phyloP scores from a whole-genome alignment of 31 red algal genomes.

The Porphyra umbilicalis region DNA sequence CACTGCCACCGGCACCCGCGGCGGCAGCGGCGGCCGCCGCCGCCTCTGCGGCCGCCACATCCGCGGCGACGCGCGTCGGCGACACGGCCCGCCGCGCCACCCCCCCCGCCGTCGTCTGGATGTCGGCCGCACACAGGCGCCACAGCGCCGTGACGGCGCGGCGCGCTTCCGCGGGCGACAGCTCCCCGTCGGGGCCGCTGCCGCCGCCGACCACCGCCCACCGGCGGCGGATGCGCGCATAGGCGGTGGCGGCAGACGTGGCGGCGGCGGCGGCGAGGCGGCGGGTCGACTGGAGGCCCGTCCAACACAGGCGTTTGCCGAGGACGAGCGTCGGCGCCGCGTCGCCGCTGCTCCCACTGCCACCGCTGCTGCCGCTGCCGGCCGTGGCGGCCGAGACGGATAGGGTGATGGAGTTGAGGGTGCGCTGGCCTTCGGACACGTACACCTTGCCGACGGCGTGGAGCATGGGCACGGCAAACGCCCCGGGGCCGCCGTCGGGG shows the following conservation, averaged over 20 bases:
- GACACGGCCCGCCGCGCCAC: background rate
- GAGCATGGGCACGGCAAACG: background rate
- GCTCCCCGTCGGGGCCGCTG: background rate
- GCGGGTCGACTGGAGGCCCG: background rate
- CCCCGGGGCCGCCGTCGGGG: background rate
- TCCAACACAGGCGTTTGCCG: background rate
- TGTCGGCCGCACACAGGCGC: background rate
- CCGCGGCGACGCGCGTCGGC: background rate
- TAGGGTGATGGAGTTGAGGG: background rate
- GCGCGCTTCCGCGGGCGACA: background rate
- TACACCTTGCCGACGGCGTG: background rate
- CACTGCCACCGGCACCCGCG: background rate
- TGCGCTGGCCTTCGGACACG: background rate
- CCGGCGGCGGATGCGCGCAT: background rate
- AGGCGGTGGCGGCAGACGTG: background rate
- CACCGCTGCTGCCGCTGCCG: background rate
- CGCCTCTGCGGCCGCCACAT: background rate
- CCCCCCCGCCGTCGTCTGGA: background rate
- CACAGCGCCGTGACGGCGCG: background rate
- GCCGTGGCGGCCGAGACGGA: background rate
- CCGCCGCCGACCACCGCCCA: background rate
- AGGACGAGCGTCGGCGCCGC: background rate
- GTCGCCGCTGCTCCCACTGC: background rate
- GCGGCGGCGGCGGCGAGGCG: background rate
- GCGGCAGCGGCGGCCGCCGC: background rate